A percentile compares a stretch with the other conserved stretches of the same genome.
Conservation (phyloP, 2,329 filamentous ascomycete species). For the Berkeleyomyces rouxiae region DNA sequence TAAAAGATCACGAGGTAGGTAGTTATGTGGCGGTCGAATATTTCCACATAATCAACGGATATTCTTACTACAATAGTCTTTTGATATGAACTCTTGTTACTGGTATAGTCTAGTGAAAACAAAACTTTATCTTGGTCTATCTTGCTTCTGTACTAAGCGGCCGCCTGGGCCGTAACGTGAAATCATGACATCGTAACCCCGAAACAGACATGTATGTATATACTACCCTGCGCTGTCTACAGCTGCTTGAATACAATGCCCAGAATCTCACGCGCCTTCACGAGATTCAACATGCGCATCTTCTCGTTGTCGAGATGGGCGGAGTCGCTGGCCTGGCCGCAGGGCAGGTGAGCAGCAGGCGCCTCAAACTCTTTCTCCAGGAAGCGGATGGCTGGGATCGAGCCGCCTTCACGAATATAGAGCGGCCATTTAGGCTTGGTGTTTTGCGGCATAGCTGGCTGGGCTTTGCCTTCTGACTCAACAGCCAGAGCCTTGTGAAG, state of each 20-base stretch:
- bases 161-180: neutral
- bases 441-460: neutral
- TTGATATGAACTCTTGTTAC: neutral
- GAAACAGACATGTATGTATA: neutral
- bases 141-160: neutral
- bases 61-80: no score
- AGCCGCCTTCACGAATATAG: slow-evolving; percentile 90
- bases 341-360: slow-evolving; percentile 81
- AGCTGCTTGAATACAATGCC: slow-evolving; percentile 64
- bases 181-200: neutral
- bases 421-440: slow-evolving; percentile 37
- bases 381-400: slow-evolving; percentile 86
- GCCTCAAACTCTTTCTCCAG: slow-evolving; percentile 86
- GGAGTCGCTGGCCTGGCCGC: slow-evolving; percentile 83
- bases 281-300: slow-evolving; percentile 70
- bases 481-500: neutral
- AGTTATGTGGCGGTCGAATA: neutral
- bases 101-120: neutral
- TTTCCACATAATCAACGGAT: neutral
- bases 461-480: slow-evolving; percentile 14
- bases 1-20: neutral
- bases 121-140: neutral
- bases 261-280: slow-evolving; percentile 87
- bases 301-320: slow-evolving; percentile 93
- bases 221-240: slow-evolving; percentile 17